Percentiles rank a stretch among this genome's conserved stretches.
phyloP scores from a whole-genome alignment of 257 asterid genomes.

The Schizonepeta tenuifolia region DNA sequence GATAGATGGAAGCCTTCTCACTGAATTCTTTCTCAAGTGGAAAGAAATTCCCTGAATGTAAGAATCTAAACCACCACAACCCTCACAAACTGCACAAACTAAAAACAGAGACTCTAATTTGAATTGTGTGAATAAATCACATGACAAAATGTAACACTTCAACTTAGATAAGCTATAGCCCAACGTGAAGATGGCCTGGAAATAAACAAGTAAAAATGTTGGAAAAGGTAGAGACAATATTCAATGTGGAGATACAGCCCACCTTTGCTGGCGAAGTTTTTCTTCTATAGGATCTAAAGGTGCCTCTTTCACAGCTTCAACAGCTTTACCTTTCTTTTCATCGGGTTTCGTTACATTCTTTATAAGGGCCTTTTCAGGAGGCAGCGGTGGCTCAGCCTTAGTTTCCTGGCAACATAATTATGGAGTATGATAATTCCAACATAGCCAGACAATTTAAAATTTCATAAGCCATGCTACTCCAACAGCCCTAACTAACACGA shows the following conservation, averaged over 20 bases:
- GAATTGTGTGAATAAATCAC: background rate
- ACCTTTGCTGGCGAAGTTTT: constrained; percentile 96
- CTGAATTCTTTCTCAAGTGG: background rate
- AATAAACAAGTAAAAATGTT: background rate
- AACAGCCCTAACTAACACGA: constrained; percentile 10
- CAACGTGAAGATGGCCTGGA: background rate
- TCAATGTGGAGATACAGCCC: background rate
- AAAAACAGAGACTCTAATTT: background rate
- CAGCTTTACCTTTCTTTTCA: constrained; percentile 70
- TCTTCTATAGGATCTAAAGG: constrained; percentile 87
- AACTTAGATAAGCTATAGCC: background rate
- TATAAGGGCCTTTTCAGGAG: constrained; percentile 66
- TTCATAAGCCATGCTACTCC: background rate
- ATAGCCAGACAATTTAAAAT: background rate
- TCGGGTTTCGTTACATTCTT: constrained; percentile 56
- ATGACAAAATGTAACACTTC: background rate
- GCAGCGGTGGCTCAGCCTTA: constrained; percentile 54
- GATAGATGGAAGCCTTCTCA: background rate
- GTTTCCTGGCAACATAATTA: constrained; percentile 58
- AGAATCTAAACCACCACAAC: background rate
- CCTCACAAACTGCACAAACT: background rate
- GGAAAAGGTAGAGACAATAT: background rate
- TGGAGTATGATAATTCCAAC: background rate
- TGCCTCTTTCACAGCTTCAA: constrained; percentile 51
- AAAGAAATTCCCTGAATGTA: background rate